A percentile compares a stretch with the other conserved stretches of the same genome.
Conservation (phyloP, 1,284 basidiomycete genomes). For the Sphaerobolus stellatus region DNA sequence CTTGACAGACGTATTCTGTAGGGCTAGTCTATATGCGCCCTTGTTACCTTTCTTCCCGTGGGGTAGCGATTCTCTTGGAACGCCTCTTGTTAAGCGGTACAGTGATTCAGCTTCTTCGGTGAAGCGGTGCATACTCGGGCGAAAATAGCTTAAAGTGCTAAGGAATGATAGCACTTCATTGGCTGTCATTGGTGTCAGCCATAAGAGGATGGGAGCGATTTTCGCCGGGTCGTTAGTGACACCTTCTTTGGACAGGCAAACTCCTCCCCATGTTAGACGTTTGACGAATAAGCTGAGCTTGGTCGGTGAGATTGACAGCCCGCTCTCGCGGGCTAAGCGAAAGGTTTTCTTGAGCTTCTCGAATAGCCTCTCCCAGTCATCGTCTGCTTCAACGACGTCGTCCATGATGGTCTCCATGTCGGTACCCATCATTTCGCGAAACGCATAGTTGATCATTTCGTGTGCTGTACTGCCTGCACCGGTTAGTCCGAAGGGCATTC, state of each 20-base stretch:
- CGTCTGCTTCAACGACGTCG: conserved; percentile 11
- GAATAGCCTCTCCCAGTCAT: conserved; percentile 11
- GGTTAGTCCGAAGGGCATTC: conserved; percentile 17
- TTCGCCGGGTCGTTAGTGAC: not conserved
- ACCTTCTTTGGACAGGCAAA: not conserved
- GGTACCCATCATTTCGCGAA: conserved; percentile 16
- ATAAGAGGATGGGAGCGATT: not conserved
- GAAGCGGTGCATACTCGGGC: not conserved
- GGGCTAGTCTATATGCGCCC: too few species aligned
- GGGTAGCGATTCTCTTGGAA: too few species aligned
- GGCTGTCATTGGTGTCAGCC: not conserved
- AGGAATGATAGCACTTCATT: not conserved
- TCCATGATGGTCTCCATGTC: conserved; percentile 19
- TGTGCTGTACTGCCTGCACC: conserved; percentile 20
- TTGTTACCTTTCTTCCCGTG: too few species aligned
- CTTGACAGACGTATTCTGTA: too few species aligned
- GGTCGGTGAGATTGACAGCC: conserved; percentile 16
- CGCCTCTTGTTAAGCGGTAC: too few species aligned
- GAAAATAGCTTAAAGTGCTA: not conserved
- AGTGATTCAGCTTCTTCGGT: not conserved
- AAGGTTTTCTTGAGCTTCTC: not conserved
- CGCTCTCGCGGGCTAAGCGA: too few species aligned
- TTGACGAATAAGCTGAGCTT: conserved; percentile 12
- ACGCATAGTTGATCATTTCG: conserved; percentile 13
- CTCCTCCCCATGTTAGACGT: conserved; percentile 17